Evolutionary conservation across 176 grass and related monocot genomes (phyloP).

Genomic region (Zoysia japonica): DNA sequence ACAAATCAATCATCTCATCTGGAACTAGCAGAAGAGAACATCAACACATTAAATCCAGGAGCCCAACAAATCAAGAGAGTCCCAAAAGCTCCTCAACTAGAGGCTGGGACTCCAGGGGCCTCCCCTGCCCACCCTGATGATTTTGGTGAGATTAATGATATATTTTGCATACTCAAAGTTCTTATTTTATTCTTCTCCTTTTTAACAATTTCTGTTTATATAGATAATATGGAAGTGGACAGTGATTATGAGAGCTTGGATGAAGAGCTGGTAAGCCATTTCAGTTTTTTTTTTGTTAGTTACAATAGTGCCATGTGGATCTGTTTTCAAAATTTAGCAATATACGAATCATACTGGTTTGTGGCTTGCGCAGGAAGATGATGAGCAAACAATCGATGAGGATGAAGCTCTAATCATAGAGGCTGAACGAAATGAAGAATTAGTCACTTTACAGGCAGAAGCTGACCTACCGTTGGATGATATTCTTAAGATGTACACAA

Average conservation of each 20-base stretch:
- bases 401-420: constrained; percentile 96
- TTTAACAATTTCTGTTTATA: constrained; percentile 43
- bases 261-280: constrained; percentile 73
- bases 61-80: not conserved
- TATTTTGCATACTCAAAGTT: constrained; percentile 21
- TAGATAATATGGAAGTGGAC: constrained; percentile 66
- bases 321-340: not conserved
- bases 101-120: not conserved
- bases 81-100: not conserved
- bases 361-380: constrained; percentile 74
- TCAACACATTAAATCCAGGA: constrained; percentile 18
- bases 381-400: constrained; percentile 78
- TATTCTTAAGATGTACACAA: constrained; percentile 58
- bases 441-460: constrained; percentile 84
- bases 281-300: not conserved
- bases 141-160: constrained; percentile 41
- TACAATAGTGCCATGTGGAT: not conserved
- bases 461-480: constrained; percentile 85
- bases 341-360: constrained; percentile 9
- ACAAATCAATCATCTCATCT: constrained; percentile 48
- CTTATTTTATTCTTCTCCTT: constrained; percentile 8
- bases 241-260: constrained; percentile 69
- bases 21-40: constrained; percentile 48
- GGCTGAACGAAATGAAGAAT: constrained; percentile 75
- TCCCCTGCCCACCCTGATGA: constrained; percentile 18